These are phyloP conservation scores for Triticum urartu DNA, from an alignment of 176 grass and related monocot species.

Conservation along the genomic window DNA sequence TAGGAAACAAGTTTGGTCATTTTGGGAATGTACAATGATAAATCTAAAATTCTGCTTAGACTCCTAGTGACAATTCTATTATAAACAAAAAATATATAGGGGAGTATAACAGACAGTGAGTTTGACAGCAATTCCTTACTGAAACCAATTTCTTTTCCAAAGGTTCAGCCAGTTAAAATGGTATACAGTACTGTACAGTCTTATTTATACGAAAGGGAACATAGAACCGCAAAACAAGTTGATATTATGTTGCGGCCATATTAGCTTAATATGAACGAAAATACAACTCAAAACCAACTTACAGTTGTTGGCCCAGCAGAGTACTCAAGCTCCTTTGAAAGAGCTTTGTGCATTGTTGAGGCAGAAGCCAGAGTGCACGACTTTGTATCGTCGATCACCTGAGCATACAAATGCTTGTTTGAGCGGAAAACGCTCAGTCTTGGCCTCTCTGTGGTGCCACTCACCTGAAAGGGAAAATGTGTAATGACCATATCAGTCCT, in stretches of 20 bases:
- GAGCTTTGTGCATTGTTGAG: slow-evolving; percentile 90
- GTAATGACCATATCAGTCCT: too few relatives aligned
- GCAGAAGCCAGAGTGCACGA: slow-evolving; percentile 82
- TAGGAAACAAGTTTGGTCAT: background rate
- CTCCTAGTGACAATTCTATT: background rate
- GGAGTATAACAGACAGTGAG: background rate
- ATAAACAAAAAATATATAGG: background rate
- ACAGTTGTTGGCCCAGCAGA: slow-evolving; percentile 87
- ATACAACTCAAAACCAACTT: slow-evolving; percentile 32
- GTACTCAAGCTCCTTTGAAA: slow-evolving; percentile 59
- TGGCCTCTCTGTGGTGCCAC: slow-evolving; percentile 79
- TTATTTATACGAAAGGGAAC: background rate
- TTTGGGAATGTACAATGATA: too few relatives aligned
- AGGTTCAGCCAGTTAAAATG: background rate
- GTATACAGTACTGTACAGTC: background rate
- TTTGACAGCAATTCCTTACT: background rate
- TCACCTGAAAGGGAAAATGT: slow-evolving; percentile 48
- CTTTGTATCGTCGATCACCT: slow-evolving; percentile 95
- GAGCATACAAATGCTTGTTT: slow-evolving; percentile 85
- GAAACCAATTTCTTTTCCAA: background rate
- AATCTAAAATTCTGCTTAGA: too few relatives aligned
- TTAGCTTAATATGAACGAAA: background rate
- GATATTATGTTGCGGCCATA: background rate
- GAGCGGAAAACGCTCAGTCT: slow-evolving; percentile 78
- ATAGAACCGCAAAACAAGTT: background rate